Evolutionary conservation across 495 filamentous ascomycete genomes (phyloP).

Genomic region (Neurospora tetrasperma): DNA sequence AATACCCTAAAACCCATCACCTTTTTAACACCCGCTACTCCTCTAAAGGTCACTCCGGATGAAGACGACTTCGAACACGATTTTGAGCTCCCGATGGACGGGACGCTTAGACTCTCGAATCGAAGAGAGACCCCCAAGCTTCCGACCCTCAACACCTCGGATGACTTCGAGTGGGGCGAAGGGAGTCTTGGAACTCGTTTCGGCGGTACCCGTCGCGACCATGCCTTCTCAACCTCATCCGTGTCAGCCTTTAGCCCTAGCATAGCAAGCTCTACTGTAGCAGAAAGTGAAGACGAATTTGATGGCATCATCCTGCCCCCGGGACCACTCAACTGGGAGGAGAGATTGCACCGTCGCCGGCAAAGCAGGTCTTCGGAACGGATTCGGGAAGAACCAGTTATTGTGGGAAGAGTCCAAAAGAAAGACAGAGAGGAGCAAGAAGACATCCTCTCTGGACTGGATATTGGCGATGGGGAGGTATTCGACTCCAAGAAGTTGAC

Average conservation of each 20-base stretch:
- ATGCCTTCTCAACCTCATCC: slow-evolving; percentile 63
- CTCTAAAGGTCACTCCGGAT: slow-evolving; percentile 28
- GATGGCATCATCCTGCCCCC: slow-evolving; percentile 76
- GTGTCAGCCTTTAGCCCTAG: slow-evolving; percentile 85
- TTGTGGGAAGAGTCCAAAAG: slow-evolving; percentile 14
- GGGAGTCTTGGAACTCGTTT: slow-evolving; percentile 82
- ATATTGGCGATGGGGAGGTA: slow-evolving; percentile 72
- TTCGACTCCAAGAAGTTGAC: slow-evolving; percentile 71
- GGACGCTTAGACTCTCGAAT: slow-evolving; percentile 49
- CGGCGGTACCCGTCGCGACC: slow-evolving; percentile 69
- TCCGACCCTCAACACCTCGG: slow-evolving; percentile 45
- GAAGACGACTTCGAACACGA: slow-evolving; percentile 69
- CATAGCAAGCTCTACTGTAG: slow-evolving; percentile 76
- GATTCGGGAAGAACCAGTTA: slow-evolving; percentile 21
- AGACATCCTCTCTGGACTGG: slow-evolving; percentile 79
- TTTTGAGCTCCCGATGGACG: slow-evolving; percentile 57
- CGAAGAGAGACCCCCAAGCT: slow-evolving; percentile 48
- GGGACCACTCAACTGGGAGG: slow-evolving; percentile 71
- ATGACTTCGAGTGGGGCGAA: slow-evolving; percentile 90
- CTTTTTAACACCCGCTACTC: slow-evolving; percentile 46
- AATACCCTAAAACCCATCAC: slow-evolving; percentile 43
- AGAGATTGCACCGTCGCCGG: slow-evolving; percentile 60
- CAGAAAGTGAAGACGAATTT: slow-evolving; percentile 92
- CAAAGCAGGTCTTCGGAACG: slow-evolving; percentile 39
- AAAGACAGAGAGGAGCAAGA: slow-evolving; percentile 45